Percentiles rank a stretch among this genome's conserved stretches.
Conservation (phyloP, 768 basidiomycete genomes). For the Amanita fuliginea region DNA sequence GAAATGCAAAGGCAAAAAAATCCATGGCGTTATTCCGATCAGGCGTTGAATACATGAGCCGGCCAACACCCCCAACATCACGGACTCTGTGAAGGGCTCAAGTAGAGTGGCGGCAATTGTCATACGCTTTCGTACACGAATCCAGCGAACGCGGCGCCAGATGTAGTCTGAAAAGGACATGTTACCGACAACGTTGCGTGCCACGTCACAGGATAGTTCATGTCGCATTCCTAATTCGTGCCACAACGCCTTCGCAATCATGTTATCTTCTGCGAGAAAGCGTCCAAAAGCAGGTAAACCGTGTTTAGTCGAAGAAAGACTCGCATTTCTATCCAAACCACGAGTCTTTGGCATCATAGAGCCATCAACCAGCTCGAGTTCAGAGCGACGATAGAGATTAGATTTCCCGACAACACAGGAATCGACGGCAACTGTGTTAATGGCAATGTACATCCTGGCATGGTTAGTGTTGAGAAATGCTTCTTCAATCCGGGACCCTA, state of each 20-base stretch:
- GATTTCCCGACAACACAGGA: constrained; percentile 98
- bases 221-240: constrained; percentile 85
- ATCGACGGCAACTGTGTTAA: constrained; percentile 80
- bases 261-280: constrained; percentile 96
- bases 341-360: constrained; percentile 36
- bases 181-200: constrained; percentile 77
- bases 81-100: constrained; percentile 89
- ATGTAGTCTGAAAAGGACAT: constrained; percentile 83
- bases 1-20: constrained; percentile 52
- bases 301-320: constrained; percentile 17
- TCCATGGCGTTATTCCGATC: constrained; percentile 37
- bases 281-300: constrained; percentile 78
- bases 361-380: constrained; percentile 67
- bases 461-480: constrained; percentile 96
- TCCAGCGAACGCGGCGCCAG: constrained; percentile 88
- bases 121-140: constrained; percentile 94
- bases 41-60: constrained; percentile 42
- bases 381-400: constrained; percentile 84
- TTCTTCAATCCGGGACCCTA: constrained; percentile 83
- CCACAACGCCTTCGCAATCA: constrained; percentile 90
- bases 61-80: constrained; percentile 60
- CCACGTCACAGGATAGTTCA: constrained; percentile 85
- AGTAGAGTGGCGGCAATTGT: constrained; percentile 73
- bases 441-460: constrained; percentile 95
- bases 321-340: background rate